phyloP scores from a whole-genome alignment of 805 yeast species.

The Brettanomyces sp. region DNA sequence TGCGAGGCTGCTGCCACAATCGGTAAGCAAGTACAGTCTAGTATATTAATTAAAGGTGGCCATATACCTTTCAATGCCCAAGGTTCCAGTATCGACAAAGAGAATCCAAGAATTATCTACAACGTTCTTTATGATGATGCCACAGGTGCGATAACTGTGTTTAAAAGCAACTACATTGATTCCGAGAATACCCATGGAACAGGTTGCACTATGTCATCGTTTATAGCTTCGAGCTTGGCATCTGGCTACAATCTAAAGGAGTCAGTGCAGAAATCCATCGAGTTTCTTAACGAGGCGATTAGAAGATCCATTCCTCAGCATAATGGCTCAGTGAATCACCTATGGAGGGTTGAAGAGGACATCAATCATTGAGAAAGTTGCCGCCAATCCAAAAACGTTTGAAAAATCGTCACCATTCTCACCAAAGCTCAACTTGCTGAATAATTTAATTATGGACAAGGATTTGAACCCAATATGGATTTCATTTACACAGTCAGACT shows the following conservation, averaged over 20 bases:
- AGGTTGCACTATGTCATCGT: conserved; percentile 77
- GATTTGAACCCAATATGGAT: conserved; percentile 46
- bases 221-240: conserved; percentile 69
- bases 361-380: not conserved
- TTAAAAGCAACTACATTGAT: conserved; percentile 3
- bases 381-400: no score
- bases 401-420: conserved; percentile 6
- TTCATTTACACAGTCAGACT: conserved; percentile 49
- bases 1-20: conserved; percentile 35
- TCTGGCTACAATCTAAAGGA: conserved; percentile 34
- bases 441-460: conserved; percentile 49
- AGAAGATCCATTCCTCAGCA: conserved; percentile 28
- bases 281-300: conserved; percentile 59
- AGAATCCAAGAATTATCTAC: conserved; percentile 9
- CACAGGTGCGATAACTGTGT: not conserved
- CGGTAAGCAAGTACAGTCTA: conserved; percentile 28
- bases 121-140: conserved; percentile 2
- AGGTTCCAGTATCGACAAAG: conserved; percentile 8
- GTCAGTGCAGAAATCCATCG: conserved; percentile 48
- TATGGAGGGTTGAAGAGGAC: conserved; percentile 14
- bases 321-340: conserved; percentile 72
- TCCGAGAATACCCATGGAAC: conserved; percentile 67
- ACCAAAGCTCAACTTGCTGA: conserved; percentile 17
- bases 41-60: conserved; percentile 80
- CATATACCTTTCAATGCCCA: conserved; percentile 44